Conservation (phyloP, 257 asterid species). For the Echites panduratus region DNA sequence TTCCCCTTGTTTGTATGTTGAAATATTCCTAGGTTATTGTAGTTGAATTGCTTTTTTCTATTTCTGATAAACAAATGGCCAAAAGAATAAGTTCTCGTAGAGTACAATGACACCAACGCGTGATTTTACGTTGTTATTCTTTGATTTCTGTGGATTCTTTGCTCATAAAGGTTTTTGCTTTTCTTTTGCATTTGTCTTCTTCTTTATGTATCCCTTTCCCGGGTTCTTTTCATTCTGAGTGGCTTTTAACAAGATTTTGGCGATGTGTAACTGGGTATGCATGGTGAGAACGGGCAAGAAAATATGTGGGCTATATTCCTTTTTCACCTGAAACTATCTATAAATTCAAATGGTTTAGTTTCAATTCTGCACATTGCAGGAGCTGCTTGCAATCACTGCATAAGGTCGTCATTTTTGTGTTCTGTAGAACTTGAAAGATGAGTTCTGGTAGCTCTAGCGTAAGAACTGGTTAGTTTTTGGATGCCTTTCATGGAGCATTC, state of each 20-base stretch:
- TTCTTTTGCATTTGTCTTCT: slow-evolving; percentile 24
- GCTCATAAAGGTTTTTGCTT: slow-evolving; percentile 34
- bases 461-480: slow-evolving; percentile 30
- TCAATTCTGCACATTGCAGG: slow-evolving; percentile 34
- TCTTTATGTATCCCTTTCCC: slow-evolving; percentile 22
- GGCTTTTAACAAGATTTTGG: slow-evolving; percentile 21
- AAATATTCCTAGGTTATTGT: slow-evolving; percentile 20
- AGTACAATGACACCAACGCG: background rate
- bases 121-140: slow-evolving; percentile 17
- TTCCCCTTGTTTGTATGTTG: background rate
- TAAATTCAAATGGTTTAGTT: slow-evolving; percentile 29
- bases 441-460: slow-evolving; percentile 41
- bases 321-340: slow-evolving; percentile 33
- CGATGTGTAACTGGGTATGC: slow-evolving; percentile 24
- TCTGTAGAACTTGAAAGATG: slow-evolving; percentile 31
- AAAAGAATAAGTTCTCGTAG: slow-evolving; percentile 26
- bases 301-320: slow-evolving; percentile 19
- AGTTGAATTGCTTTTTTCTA: slow-evolving; percentile 16
- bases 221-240: slow-evolving; percentile 32
- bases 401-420: slow-evolving; percentile 12
- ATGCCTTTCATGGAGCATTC: background rate
- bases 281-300: slow-evolving; percentile 20
- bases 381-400: slow-evolving; percentile 21
- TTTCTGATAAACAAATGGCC: slow-evolving; percentile 14
- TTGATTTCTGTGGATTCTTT: slow-evolving; percentile 29